Conservation (phyloP, 2,329 filamentous ascomycete genomes). For the Neobulgaria alba region DNA sequence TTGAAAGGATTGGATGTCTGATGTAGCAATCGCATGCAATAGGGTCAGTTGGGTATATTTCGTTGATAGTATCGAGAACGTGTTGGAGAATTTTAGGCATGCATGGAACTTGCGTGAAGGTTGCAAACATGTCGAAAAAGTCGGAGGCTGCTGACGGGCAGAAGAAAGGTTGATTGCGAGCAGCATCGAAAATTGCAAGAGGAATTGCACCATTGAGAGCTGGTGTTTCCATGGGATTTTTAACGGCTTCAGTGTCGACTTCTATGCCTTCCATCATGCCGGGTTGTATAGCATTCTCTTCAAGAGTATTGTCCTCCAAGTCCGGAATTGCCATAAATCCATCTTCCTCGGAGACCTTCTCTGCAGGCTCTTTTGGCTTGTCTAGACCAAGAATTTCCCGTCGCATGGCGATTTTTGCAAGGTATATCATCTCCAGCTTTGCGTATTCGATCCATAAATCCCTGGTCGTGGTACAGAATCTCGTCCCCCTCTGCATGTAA, state of each 20-base stretch:
- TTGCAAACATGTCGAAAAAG: constrained; percentile 73
- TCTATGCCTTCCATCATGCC: constrained; percentile 41
- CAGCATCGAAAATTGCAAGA: constrained; percentile 81
- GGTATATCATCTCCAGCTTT: constrained; percentile 85
- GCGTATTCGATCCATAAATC: constrained; percentile 84
- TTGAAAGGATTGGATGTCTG: constrained; percentile 58
- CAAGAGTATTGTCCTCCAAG: constrained; percentile 34
- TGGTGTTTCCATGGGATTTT: constrained; percentile 50
- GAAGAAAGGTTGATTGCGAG: constrained; percentile 68
- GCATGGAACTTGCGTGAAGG: constrained; percentile 59
- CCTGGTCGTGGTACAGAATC: constrained; percentile 73
- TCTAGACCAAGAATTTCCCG: constrained; percentile 59
- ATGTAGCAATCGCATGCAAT: constrained; percentile 64
- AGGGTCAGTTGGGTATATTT: constrained; percentile 50
- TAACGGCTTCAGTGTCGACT: constrained; percentile 35
- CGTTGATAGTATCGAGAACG: constrained; percentile 57
- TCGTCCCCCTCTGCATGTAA: constrained; percentile 80
- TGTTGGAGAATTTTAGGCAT: constrained; percentile 62
- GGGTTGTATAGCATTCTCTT: constrained; percentile 33
- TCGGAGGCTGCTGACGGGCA: constrained; percentile 56
- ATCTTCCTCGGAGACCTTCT: constrained; percentile 38
- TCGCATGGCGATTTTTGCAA: constrained; percentile 70
- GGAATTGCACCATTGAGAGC: constrained; percentile 90
- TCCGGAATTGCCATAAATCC: constrained; percentile 47
- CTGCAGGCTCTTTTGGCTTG: constrained; percentile 33